phyloP scores from a whole-genome alignment of 257 asterid genomes.

The Cordia subcordata region DNA sequence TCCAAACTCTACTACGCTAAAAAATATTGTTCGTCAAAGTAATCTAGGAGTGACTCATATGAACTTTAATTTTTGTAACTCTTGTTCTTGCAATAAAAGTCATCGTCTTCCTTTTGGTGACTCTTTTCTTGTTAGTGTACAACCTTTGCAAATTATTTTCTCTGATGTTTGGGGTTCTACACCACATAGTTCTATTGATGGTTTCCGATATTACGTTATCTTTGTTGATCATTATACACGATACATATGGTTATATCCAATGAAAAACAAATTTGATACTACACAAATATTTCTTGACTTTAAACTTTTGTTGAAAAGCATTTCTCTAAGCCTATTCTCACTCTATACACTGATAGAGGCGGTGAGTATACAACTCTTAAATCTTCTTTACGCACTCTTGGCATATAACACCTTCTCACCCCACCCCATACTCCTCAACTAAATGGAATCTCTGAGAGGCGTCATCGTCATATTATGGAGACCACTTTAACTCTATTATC shows the following conservation, averaged over 20 bases:
- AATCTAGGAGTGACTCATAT: background rate
- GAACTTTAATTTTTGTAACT: background rate
- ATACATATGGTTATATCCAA: background rate
- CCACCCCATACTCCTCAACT: background rate
- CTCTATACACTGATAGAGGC: slow-evolving; percentile 1
- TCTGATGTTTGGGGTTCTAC: background rate
- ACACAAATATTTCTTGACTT: background rate
- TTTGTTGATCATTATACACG: slow-evolving; percentile 9
- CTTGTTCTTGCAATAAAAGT: slow-evolving; percentile 3
- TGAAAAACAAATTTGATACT: slow-evolving; percentile 3
- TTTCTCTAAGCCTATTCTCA: background rate
- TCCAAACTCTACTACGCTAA: background rate
- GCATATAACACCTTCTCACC: background rate
- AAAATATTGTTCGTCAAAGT: background rate
- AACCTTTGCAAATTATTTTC: background rate
- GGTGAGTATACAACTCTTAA: background rate
- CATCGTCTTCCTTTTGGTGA: background rate
- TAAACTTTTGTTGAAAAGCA: slow-evolving; percentile 1
- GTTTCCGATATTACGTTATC: slow-evolving; percentile 9
- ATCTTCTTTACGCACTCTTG: background rate
- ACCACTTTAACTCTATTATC: background rate
- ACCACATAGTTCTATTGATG: background rate
- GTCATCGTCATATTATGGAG: slow-evolving; percentile 10
- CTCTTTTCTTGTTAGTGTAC: background rate
- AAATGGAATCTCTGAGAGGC: background rate